Evolutionary conservation across 768 basidiomycete genomes (phyloP).

Genomic region (Ephemerocybe angulata): DNA sequence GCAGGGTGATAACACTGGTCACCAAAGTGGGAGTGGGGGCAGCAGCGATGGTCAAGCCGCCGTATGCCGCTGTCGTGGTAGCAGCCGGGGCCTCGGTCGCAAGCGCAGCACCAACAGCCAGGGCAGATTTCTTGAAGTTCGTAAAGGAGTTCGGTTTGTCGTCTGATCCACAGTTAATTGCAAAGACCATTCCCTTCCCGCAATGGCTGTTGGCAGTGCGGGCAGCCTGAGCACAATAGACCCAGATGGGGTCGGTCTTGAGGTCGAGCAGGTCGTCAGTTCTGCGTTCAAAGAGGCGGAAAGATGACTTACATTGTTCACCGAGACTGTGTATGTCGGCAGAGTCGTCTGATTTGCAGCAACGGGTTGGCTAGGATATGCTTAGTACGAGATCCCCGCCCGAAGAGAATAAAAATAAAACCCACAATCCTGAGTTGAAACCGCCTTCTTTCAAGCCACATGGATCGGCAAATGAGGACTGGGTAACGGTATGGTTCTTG

Average conservation of each 20-base stretch:
- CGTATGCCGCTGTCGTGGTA: slow-evolving; percentile 45
- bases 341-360: slow-evolving; percentile 46
- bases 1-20: slow-evolving; percentile 47
- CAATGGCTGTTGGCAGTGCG: slow-evolving; percentile 54
- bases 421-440: slow-evolving; percentile 57
- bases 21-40: slow-evolving; percentile 40
- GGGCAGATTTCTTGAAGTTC: slow-evolving; percentile 56
- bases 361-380: slow-evolving; percentile 44
- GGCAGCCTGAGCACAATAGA: slow-evolving; percentile 53
- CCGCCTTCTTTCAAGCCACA: slow-evolving; percentile 51
- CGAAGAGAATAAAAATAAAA: slow-evolving; percentile 12
- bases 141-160: slow-evolving; percentile 56
- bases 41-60: slow-evolving; percentile 48
- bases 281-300: background rate
- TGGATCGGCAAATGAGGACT: slow-evolving; percentile 50
- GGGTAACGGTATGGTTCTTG: slow-evolving; percentile 54
- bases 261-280: slow-evolving; percentile 4
- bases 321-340: slow-evolving; percentile 50
- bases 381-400: slow-evolving; percentile 7
- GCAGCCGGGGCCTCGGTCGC: slow-evolving; percentile 26
- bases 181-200: slow-evolving; percentile 64
- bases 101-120: slow-evolving; percentile 49
- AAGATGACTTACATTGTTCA: slow-evolving; percentile 36
- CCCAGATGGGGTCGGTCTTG: slow-evolving; percentile 56
- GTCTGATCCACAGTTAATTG: slow-evolving; percentile 57